Evolutionary conservation across 2,329 filamentous ascomycete genomes (phyloP).

Genomic region (Fusarium sp.): DNA sequence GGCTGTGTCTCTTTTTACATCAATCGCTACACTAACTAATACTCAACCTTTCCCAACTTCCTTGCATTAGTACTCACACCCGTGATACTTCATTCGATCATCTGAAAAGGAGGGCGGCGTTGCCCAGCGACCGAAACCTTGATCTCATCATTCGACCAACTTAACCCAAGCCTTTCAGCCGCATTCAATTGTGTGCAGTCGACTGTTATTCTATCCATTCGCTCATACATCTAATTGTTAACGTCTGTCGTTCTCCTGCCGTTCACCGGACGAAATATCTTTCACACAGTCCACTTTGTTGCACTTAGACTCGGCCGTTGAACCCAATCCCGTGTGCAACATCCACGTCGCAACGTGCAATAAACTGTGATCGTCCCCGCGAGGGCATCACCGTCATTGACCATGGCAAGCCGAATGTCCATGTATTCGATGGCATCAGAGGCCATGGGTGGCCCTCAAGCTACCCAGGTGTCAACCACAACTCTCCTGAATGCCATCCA

Average conservation of each 20-base stretch:
- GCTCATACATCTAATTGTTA: slow-evolving; percentile 29
- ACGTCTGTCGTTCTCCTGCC: slow-evolving; percentile 23
- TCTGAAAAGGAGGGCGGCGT: slow-evolving; percentile 46
- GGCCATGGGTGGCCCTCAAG: slow-evolving; percentile 72
- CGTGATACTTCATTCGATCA: slow-evolving; percentile 34
- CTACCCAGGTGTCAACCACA: slow-evolving; percentile 88
- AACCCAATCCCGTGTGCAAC: slow-evolving; percentile 23
- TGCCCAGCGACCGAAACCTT: slow-evolving; percentile 45
- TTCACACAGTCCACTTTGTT: slow-evolving; percentile 6
- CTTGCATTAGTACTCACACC: slow-evolving; percentile 19
- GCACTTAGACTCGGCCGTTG: slow-evolving; percentile 18
- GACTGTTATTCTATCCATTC: slow-evolving; percentile 25
- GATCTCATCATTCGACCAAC: slow-evolving; percentile 31
- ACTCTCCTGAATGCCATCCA: slow-evolving; percentile 93
- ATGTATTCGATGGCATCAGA: slow-evolving; percentile 76
- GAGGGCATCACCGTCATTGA: slow-evolving; percentile 48
- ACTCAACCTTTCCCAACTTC: slow-evolving; percentile 23
- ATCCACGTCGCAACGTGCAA: slow-evolving; percentile 27
- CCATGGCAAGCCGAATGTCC: slow-evolving; percentile 74
- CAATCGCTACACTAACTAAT: slow-evolving; percentile 51
- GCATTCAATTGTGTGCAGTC: slow-evolving; percentile 14
- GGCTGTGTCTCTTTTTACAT: slow-evolving; percentile 54
- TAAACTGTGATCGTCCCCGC: slow-evolving; percentile 53
- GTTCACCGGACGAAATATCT: slow-evolving; percentile 2
- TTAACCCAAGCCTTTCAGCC: slow-evolving; percentile 27